A percentile compares a stretch with the other conserved stretches of the same genome.
These are phyloP conservation scores for Cercospora zeina DNA, from an alignment of 2,329 filamentous ascomycete species.

Conservation along the genomic window DNA sequence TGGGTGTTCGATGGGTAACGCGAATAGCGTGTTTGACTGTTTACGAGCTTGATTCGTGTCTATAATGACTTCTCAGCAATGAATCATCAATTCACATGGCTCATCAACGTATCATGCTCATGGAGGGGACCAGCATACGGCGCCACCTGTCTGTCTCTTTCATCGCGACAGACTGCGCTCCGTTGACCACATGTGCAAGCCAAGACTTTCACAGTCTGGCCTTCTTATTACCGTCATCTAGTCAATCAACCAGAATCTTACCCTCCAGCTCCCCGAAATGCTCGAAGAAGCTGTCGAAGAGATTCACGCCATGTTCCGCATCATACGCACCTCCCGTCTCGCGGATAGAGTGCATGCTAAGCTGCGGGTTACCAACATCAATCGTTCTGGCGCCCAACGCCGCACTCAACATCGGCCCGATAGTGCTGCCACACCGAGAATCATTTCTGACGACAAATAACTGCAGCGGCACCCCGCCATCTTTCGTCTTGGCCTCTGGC, in stretches of 20 bases:
- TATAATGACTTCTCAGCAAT: not conserved
- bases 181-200: not conserved
- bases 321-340: constrained; percentile 89
- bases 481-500: constrained; percentile 47
- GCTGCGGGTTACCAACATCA: constrained; percentile 89
- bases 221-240: constrained; percentile 22
- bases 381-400: constrained; percentile 83
- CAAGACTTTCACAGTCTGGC: constrained; percentile 5
- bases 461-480: constrained; percentile 79
- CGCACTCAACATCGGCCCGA: constrained; percentile 93
- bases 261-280: constrained; percentile 79
- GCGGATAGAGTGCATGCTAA: constrained; percentile 95
- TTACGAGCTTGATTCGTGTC: too few relatives aligned
- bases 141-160: not conserved
- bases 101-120: not conserved
- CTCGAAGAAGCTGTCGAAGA: constrained; percentile 86
- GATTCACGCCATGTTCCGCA: constrained; percentile 77
- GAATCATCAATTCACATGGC: not conserved
- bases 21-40: not conserved
- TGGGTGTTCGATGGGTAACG: not conserved
- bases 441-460: constrained; percentile 97
- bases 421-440: constrained; percentile 90
- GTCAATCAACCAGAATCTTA: constrained; percentile 78
- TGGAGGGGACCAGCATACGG: not conserved
- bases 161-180: not conserved